phyloP scores from a whole-genome alignment of 495 filamentous ascomycete genomes.

The Friedmanniomyces simplex region DNA sequence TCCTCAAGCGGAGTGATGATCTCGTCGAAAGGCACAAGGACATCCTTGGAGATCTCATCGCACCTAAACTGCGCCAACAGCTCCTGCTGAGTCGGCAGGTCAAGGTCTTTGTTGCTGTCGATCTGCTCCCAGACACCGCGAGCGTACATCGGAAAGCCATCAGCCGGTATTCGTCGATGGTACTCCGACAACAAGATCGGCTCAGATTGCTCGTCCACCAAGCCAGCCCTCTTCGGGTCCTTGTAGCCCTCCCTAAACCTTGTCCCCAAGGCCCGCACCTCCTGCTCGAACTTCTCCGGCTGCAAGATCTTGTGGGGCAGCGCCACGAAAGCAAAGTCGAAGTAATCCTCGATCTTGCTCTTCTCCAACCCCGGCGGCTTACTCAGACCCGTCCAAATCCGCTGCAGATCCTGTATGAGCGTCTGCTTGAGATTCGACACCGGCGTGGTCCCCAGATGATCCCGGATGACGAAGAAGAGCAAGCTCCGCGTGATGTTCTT shows the following conservation, averaged over 20 bases:
- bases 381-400: slow-evolving; percentile 83
- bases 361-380: slow-evolving; percentile 84
- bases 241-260: slow-evolving; percentile 75
- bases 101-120: slow-evolving; percentile 94
- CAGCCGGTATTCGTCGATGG: slow-evolving; percentile 88
- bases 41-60: slow-evolving; percentile 87
- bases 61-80: slow-evolving; percentile 93
- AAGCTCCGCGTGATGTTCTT: slow-evolving; percentile 87
- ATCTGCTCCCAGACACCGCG: slow-evolving; percentile 97
- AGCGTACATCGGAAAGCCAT: slow-evolving; percentile 87
- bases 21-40: slow-evolving; percentile 72
- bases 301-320: slow-evolving; percentile 95
- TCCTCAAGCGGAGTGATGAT: slow-evolving; percentile 77
- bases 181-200: slow-evolving; percentile 88
- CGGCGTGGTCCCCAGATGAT: slow-evolving; percentile 86
- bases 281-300: slow-evolving; percentile 77
- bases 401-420: slow-evolving; percentile 75
- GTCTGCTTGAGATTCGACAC: slow-evolving; percentile 80
- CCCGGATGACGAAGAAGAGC: slow-evolving; percentile 96
- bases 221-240: slow-evolving; percentile 43
- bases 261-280: slow-evolving; percentile 65
- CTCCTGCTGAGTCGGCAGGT: slow-evolving; percentile 94
- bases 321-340: slow-evolving; percentile 94
- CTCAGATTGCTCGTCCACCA: slow-evolving; percentile 54
- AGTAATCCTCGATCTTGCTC: slow-evolving; percentile 88